Conservation (phyloP, 164 flowering plant genomes). For the Paratinospora sagittata region DNA sequence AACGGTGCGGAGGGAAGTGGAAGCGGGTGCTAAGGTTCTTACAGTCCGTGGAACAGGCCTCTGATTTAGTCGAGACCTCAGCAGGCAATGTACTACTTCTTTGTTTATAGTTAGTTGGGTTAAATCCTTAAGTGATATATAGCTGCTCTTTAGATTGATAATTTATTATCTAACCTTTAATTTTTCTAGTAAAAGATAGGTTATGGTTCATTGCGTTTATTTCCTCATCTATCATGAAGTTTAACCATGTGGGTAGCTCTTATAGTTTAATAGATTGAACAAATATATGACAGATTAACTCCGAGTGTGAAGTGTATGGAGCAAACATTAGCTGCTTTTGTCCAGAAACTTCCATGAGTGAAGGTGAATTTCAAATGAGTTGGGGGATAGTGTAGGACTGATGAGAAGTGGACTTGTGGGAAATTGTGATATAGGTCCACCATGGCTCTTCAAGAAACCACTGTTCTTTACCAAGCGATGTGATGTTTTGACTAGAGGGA, state of each 20-base stretch:
- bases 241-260: neutral
- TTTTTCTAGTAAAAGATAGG: neutral
- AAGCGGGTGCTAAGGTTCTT: slow-evolving; percentile 80
- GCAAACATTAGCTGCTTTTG: neutral
- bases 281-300: neutral
- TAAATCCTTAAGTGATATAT: neutral
- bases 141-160: neutral
- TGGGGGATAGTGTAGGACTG: neutral
- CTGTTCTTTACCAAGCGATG: neutral
- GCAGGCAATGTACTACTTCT: slow-evolving; percentile 84
- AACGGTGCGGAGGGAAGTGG: slow-evolving; percentile 74
- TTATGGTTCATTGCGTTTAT: neutral
- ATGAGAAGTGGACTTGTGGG: neutral
- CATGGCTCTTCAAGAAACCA: no score
- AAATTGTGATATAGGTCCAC: no score
- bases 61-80: slow-evolving; percentile 60
- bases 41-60: slow-evolving; percentile 74
- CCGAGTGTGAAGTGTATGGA: neutral
- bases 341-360: neutral
- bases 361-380: neutral
- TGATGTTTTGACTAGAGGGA: neutral
- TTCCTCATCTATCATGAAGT: neutral
- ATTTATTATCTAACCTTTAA: neutral
- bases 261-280: neutral
- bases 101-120: slow-evolving; percentile 11